Conservation (phyloP, 2,329 filamentous ascomycete species). For the Talaromyces albobiverticillius region DNA sequence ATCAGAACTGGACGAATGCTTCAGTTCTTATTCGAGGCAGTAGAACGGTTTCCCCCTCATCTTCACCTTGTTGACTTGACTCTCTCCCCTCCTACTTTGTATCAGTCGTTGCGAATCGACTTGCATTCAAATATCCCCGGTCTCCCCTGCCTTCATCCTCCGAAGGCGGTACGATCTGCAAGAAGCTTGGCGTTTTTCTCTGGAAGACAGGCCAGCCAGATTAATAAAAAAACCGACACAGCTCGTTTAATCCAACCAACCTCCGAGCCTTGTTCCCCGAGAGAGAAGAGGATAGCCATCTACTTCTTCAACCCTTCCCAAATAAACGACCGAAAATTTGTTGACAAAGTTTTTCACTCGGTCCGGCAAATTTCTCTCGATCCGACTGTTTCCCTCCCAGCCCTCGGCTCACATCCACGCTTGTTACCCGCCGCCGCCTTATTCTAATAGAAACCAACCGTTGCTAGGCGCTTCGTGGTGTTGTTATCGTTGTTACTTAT, state of each 20-base stretch:
- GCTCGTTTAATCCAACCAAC: not conserved
- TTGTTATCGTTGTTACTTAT: not conserved
- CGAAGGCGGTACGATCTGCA: constrained; percentile 7
- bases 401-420: too few species aligned
- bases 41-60: constrained; percentile 17
- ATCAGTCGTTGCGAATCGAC: not conserved
- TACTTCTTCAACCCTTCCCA: not conserved
- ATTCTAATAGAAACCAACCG: not conserved
- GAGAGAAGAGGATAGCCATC: not conserved
- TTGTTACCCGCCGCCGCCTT: not conserved
- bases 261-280: constrained; percentile 2
- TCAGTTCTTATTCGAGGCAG: not conserved
- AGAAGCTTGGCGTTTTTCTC: constrained; percentile 7
- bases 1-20: not conserved
- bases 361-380: not conserved
- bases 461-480: not conserved
- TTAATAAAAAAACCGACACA: constrained; percentile 1
- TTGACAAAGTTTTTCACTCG: not conserved
- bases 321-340: too few species aligned
- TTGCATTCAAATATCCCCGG: not conserved
- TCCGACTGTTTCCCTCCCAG: not conserved
- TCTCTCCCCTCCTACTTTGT: constrained; percentile 1
- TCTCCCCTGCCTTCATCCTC: not conserved
- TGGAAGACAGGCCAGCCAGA: not conserved
- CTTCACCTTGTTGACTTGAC: too few species aligned